Percentiles rank a stretch among this genome's conserved stretches.
Evolutionary conservation across 1,139 yeast genomes (phyloP).

Genomic region (Pichia sp.): DNA sequence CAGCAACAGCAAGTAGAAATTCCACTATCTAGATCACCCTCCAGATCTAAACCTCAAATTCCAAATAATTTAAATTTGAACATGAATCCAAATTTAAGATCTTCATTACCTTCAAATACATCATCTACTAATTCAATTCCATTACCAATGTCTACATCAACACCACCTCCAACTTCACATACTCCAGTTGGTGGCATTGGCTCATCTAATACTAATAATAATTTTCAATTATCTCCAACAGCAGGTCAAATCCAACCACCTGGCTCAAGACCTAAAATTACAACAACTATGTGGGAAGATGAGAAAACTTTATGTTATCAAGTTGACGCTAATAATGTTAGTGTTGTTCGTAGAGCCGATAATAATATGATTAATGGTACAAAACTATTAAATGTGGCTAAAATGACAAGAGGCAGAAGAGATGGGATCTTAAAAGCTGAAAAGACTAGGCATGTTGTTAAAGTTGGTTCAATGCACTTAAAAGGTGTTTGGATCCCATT

Average conservation of each 20-base stretch:
- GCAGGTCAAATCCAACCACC: conserved; percentile 57
- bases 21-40: too few species aligned
- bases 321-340: conserved; percentile 86
- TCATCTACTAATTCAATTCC: neutral
- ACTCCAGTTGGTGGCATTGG: too few species aligned
- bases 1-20: too few species aligned
- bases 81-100: neutral
- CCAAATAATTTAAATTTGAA: neutral
- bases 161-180: neutral
- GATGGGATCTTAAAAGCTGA: conserved; percentile 91
- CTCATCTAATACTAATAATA: conserved; percentile 3
- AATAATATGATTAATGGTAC: conserved; percentile 97
- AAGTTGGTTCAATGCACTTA: conserved; percentile 93
- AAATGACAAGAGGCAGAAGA: conserved; percentile 92
- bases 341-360: conserved; percentile 86
- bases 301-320: conserved; percentile 92
- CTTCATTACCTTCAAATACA: neutral
- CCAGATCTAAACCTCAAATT: neutral
- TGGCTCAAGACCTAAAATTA: conserved; percentile 73
- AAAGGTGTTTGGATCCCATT: conserved; percentile 99
- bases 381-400: conserved; percentile 83
- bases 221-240: conserved; percentile 34
- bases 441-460: conserved; percentile 84
- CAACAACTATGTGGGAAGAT: conserved; percentile 97
- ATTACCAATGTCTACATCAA: neutral